These are phyloP conservation scores for Kalmusia sp. DNA, from an alignment of 2,329 filamentous ascomycete species.

Conservation along the genomic window DNA sequence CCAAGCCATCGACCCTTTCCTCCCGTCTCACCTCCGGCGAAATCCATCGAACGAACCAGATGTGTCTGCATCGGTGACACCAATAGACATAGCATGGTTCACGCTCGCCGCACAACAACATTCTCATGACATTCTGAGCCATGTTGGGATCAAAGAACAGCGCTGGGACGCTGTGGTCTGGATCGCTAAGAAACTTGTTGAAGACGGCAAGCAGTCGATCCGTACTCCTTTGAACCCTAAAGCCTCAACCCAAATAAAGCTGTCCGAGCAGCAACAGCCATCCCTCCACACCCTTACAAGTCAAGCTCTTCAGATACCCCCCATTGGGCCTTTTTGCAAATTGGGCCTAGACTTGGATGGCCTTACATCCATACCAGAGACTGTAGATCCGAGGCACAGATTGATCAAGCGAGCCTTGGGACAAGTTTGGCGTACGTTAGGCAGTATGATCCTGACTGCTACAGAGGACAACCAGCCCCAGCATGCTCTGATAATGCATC, in stretches of 20 bases:
- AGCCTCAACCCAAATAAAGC: slow-evolving; percentile 23
- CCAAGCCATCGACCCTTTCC: slow-evolving; percentile 41
- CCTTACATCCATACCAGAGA: slow-evolving; percentile 33
- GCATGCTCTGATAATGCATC: slow-evolving; percentile 46
- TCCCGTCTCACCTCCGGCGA: slow-evolving; percentile 44
- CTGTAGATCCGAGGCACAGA: slow-evolving; percentile 24
- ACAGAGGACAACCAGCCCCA: slow-evolving; percentile 25
- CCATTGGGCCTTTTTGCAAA: slow-evolving; percentile 15
- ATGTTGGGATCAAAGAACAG: slow-evolving; percentile 48
- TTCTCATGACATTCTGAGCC: slow-evolving; percentile 48
- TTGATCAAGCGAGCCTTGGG: slow-evolving; percentile 49
- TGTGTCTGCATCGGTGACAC: slow-evolving; percentile 23
- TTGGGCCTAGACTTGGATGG: slow-evolving; percentile 30
- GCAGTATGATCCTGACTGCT: slow-evolving; percentile 52
- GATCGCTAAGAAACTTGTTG: slow-evolving; percentile 53
- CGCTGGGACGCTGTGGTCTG: slow-evolving; percentile 55
- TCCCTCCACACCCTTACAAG: slow-evolving; percentile 36
- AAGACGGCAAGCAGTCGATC: slow-evolving; percentile 30
- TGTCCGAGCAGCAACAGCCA: slow-evolving; percentile 18
- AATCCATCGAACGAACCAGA: slow-evolving; percentile 13
- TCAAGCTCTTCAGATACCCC: slow-evolving; percentile 25
- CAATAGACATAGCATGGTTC: slow-evolving; percentile 34
- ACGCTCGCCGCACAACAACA: slow-evolving; percentile 35
- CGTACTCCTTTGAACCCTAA: slow-evolving; percentile 21
- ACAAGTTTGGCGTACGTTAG: slow-evolving; percentile 55